Evolutionary conservation across 2,329 filamentous ascomycete genomes (phyloP), one percentile per base, ranked within the genome.

Genomic region (Nemania bipapillata): DNA sequence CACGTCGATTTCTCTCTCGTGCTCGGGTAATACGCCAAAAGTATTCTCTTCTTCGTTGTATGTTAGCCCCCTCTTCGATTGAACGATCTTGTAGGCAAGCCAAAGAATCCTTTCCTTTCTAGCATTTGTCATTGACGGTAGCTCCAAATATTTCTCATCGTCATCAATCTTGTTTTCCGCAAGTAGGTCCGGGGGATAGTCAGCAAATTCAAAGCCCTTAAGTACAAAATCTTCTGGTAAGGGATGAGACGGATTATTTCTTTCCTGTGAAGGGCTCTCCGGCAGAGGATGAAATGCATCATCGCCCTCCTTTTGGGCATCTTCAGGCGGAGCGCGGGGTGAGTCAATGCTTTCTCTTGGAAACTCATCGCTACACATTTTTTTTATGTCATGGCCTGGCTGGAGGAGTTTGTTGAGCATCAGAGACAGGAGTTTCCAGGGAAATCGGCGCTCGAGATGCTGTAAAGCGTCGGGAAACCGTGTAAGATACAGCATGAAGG

Each of bases 141-240:
- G 78, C 73, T 92, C 90, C 53, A 92, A 86, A 17, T 85, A 85
- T 49, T 89, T 86, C 68, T 92, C 90, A 11, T 91, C 88, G n/a
- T 92, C 90, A 28, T 92, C 89, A 4, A 89, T 83, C 66, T 85
- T 85, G 1, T 85, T 83, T 8, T 84, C 83, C 0, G 76, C 72
- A 74, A 92, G 92, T 86, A 87, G 92, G 0, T 83, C 80, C 0
- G 78, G 64, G 0, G 89, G 89, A 61, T 87, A 89, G 64, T 90
- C 90, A 11, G 82, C 81, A 1, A 88, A 83, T 0, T 85, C 81
- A 81, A 88, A 92, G 0, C 91, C 91, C 0, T 89, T 83, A 63
- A 92, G 84, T 0, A 86, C 83, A 71, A 88, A 92, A 68, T 94
- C 91, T 56, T 93, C 91, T 0, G 90, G 89, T 0, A 93, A 77